Conservation (phyloP, 768 basidiomycete genomes). For the Lactifluus rugatus region DNA sequence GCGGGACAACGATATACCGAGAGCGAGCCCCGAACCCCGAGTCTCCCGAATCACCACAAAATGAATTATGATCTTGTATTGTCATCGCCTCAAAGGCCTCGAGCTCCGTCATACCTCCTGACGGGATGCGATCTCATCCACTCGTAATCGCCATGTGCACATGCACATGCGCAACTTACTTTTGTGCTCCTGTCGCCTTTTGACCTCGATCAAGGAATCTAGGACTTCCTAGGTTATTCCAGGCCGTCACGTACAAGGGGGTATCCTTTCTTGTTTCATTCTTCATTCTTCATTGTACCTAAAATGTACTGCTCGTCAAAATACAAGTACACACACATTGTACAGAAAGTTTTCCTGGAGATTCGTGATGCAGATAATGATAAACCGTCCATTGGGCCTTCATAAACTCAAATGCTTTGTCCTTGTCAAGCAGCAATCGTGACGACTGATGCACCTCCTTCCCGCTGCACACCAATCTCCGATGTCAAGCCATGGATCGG, state of each 20-base stretch:
- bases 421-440: slow-evolving; percentile 3
- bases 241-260: background rate
- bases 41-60: too few relatives aligned
- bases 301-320: background rate
- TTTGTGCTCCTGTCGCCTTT: background rate
- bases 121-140: too few relatives aligned
- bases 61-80: too few relatives aligned
- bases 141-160: too few relatives aligned
- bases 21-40: too few relatives aligned
- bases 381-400: background rate
- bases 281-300: background rate
- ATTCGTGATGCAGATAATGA: background rate
- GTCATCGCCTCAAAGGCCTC: too few relatives aligned
- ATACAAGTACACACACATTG: background rate
- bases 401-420: background rate
- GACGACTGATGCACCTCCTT: slow-evolving; percentile 5
- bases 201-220: background rate
- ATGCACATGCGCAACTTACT: background rate
- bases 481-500: background rate
- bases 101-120: too few relatives aligned
- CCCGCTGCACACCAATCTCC: slow-evolving; percentile 4
- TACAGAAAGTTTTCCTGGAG: background rate
- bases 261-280: too few relatives aligned
- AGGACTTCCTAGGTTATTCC: background rate
- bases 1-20: too few relatives aligned